Evolutionary conservation across 805 yeast species (phyloP), one percentile per base, ranked within the genome.

Genomic region (Ogataea polymorpha): DNA sequence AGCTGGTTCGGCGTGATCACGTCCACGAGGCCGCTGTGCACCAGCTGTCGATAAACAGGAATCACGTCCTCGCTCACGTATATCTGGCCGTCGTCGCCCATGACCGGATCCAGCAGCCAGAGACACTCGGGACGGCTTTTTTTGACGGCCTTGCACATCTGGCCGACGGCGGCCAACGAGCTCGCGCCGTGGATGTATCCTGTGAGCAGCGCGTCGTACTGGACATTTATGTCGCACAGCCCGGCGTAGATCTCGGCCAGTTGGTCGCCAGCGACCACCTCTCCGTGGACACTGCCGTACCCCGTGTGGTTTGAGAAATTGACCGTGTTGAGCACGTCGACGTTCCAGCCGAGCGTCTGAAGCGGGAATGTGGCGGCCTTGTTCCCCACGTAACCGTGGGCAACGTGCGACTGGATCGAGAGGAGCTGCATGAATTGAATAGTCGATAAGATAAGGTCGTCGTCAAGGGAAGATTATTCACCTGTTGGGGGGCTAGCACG

Each of bases 1-100:
- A 84, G 91, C 59, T 86, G 95, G 60, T 90, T 90, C 3, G 98
- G 98, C 0, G 97, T 90, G 12, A 86, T 77, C 7, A 87, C 66
- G 50, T 85, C 87, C 7, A 89, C 84, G 1, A 48, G 54, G 6
- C 71, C 77, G 29, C 53, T 50, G 14, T 59, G 49, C 21, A 82
- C 55, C 11, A 80, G 65, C 4, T 62, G 49, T 51, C 70, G 67
- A 51, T 82, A 81, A 4, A 73, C 74, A 0, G 95, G 82, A 5
- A 85, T 72, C 23, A 77, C 72, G 38, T 75, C 63, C 45, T 67
- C 58, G 39, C 76, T 74, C 3, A 84, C 93, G 50, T 84, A 84
- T 16, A 84, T 49, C 43, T 72, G 71, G 17, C 86, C 86, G 52
- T 82, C 85, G 56, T 84, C 93, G 1, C 93, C 93, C 80, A 84